phyloP scores from a whole-genome alignment of 495 filamentous ascomycete genomes.

The Neurospora tetraspora region DNA sequence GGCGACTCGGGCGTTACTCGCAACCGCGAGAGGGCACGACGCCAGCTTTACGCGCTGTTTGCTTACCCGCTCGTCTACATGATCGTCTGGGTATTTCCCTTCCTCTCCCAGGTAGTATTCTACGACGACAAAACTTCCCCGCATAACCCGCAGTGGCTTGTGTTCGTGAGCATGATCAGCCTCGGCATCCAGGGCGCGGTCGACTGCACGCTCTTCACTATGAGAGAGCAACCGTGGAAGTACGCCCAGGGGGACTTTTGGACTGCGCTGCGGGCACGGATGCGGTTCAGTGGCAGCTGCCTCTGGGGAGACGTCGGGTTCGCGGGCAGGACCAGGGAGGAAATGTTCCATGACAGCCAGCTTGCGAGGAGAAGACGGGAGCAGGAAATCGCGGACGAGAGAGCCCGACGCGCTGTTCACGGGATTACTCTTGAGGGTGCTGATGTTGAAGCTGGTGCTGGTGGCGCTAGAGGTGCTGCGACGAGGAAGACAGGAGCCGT shows the following conservation, averaged over 20 bases:
- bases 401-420: not conserved
- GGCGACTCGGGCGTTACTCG: slow-evolving; percentile 16
- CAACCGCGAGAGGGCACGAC: slow-evolving; percentile 46
- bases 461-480: not conserved
- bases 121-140: slow-evolving; percentile 39
- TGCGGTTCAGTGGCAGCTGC: slow-evolving; percentile 3
- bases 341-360: slow-evolving; percentile 35
- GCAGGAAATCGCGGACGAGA: slow-evolving; percentile 26
- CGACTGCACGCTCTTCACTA: slow-evolving; percentile 55
- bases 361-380: slow-evolving; percentile 32
- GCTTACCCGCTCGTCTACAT: slow-evolving; percentile 63
- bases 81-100: slow-evolving; percentile 64
- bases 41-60: slow-evolving; percentile 59
- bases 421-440: not conserved
- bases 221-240: slow-evolving; percentile 60
- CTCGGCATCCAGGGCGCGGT: slow-evolving; percentile 52
- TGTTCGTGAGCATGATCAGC: slow-evolving; percentile 43
- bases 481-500: not conserved
- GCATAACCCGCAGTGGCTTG: slow-evolving; percentile 44
- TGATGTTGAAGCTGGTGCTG: not conserved
- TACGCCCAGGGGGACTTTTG: slow-evolving; percentile 38
- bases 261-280: slow-evolving; percentile 18
- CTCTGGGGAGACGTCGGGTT: slow-evolving; percentile 6
- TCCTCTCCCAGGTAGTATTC: slow-evolving; percentile 45
- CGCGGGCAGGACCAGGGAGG: slow-evolving; percentile 32